Evolutionary conservation across 2,329 filamentous ascomycete species (phyloP).

Genomic region (Penicillium sp.): DNA sequence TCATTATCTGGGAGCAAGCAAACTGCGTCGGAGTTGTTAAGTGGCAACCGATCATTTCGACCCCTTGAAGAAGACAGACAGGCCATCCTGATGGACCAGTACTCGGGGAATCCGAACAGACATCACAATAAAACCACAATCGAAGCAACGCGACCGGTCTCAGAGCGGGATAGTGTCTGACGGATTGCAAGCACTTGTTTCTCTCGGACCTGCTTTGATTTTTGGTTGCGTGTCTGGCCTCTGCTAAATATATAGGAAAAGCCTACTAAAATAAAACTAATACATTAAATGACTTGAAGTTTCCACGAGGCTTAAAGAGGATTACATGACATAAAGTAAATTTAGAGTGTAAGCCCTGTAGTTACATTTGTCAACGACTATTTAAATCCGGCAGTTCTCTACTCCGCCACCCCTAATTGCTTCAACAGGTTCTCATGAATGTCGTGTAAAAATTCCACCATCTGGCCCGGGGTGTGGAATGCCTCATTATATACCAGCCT

Average conservation of each 20-base stretch:
- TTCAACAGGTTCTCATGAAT: neutral
- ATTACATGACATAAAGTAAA: neutral
- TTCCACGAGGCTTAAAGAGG: neutral
- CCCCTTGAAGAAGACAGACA: neutral
- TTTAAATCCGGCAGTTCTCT: neutral
- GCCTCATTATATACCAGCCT: slow-evolving; percentile 36
- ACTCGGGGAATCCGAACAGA: neutral
- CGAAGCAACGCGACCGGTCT: neutral
- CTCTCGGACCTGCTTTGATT: neutral
- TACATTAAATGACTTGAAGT: neutral
- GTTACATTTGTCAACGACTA: neutral
- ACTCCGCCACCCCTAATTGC: neutral
- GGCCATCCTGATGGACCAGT: neutral
- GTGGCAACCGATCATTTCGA: neutral
- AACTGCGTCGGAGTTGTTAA: neutral
- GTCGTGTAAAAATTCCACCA: slow-evolving; percentile 20
- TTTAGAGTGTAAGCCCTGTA: neutral
- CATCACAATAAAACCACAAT: neutral
- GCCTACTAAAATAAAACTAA: neutral
- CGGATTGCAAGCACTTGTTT: neutral
- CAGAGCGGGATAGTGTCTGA: neutral
- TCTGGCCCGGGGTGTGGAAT: slow-evolving; percentile 29
- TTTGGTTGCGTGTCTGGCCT: neutral
- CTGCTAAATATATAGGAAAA: neutral
- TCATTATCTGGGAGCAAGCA: neutral